phyloP scores from a whole-genome alignment of 2,329 filamentous ascomycete species.

The Paraphaeosphaeria sporulosa region DNA sequence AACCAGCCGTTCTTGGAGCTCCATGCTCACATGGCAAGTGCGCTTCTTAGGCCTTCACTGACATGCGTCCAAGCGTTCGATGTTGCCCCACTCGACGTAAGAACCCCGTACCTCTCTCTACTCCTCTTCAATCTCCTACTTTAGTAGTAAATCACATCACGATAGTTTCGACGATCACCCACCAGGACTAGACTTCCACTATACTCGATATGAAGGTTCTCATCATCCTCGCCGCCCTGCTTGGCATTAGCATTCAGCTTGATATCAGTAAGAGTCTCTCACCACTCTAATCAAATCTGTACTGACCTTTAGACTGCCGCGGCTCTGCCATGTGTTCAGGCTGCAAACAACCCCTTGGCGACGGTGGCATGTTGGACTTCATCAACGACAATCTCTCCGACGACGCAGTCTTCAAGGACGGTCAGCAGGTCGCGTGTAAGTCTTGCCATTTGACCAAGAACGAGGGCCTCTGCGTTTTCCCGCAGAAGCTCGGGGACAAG shows the following conservation, averaged over 20 bases:
- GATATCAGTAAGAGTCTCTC: slow-evolving; percentile 1
- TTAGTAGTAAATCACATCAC: not conserved
- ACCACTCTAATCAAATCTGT: not conserved
- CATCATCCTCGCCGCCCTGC: not conserved
- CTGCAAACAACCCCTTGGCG: slow-evolving; percentile 10
- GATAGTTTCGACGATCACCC: not conserved
- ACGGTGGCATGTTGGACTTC: slow-evolving; percentile 1
- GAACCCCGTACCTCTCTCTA: not conserved
- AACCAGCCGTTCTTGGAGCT: too few species aligned
- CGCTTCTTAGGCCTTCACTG: not conserved
- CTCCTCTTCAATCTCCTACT: not conserved
- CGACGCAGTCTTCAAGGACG: not conserved
- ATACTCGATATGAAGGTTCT: not conserved
- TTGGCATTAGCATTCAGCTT: not conserved
- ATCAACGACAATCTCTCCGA: not conserved
- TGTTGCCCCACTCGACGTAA: not conserved
- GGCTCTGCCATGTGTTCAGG: not conserved
- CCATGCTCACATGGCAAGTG: not conserved
- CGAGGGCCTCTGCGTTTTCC: slow-evolving; percentile 6
- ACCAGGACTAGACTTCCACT: not conserved
- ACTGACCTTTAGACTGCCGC: slow-evolving; percentile 4
- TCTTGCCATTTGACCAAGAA: not conserved
- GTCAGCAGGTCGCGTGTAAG: slow-evolving; percentile 6
- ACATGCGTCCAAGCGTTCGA: not conserved
- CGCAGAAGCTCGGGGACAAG: not conserved